A percentile compares a stretch with the other conserved stretches of the same genome.
These are phyloP conservation scores for Aspergillus viridinutans DNA, from an alignment of 2,329 filamentous ascomycete species.

Conservation along the genomic window DNA sequence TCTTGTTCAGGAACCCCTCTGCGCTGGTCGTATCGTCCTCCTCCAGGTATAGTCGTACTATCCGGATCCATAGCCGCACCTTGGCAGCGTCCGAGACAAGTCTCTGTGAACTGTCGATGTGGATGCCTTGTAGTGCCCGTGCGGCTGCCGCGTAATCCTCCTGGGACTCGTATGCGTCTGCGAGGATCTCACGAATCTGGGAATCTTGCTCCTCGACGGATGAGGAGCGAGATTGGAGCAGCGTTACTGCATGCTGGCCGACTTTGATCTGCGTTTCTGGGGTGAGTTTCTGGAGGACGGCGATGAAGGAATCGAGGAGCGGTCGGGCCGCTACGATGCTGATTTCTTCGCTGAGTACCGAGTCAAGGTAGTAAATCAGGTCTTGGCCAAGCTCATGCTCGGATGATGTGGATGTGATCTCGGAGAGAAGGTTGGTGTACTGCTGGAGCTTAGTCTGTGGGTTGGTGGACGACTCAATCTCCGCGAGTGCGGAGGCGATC, in stretches of 20 bases:
- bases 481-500: conserved; percentile 46
- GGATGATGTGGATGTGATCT: conserved; percentile 47
- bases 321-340: conserved; percentile 72
- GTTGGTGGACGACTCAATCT: conserved; percentile 47
- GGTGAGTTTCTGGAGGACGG: conserved; percentile 51
- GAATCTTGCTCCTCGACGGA: conserved; percentile 84
- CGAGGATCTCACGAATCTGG: conserved; percentile 72
- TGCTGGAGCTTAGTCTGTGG: conserved; percentile 50
- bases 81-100: conserved; percentile 77
- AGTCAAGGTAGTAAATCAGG: conserved; percentile 63
- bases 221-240: conserved; percentile 62
- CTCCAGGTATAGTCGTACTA: conserved; percentile 90
- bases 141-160: conserved; percentile 80
- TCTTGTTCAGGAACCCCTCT: conserved; percentile 85
- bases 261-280: conserved; percentile 67
- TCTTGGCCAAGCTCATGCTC: conserved; percentile 53
- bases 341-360: conserved; percentile 65
- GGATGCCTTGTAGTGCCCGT: conserved; percentile 72
- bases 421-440: conserved; percentile 56
- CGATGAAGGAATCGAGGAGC: conserved; percentile 67
- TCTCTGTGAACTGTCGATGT: conserved; percentile 83
- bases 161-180: conserved; percentile 74
- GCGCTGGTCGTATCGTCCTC: conserved; percentile 84
- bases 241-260: conserved; percentile 66
- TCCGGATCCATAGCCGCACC: conserved; percentile 83